A percentile compares a stretch with the other conserved stretches of the same genome.
Evolutionary conservation across 805 yeast genomes (phyloP).

Genomic region (Maudiozyma turicensis): DNA sequence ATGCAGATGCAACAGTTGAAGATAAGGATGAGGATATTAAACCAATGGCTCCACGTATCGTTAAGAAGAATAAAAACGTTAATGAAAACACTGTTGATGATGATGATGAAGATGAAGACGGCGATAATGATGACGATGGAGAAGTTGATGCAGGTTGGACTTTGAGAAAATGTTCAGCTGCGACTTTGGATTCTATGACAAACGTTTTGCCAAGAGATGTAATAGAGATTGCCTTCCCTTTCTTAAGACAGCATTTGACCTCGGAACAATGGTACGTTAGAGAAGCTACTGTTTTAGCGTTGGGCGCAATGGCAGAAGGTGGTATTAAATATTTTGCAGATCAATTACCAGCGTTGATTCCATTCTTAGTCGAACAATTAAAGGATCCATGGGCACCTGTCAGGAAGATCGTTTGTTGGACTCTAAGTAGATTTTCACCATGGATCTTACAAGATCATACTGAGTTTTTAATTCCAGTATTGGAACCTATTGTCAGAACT

Average conservation of each 20-base stretch:
- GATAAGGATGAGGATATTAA: constrained; percentile 83
- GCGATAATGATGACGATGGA: constrained; percentile 64
- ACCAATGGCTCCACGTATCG: constrained; percentile 68
- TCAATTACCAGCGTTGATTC: constrained; percentile 71
- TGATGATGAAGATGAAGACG: constrained; percentile 54
- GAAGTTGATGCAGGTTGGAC: constrained; percentile 75
- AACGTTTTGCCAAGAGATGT: constrained; percentile 58
- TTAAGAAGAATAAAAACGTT: constrained; percentile 39
- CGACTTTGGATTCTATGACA: constrained; percentile 78
- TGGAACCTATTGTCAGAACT: constrained; percentile 65
- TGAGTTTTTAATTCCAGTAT: constrained; percentile 62
- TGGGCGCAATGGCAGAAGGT: constrained; percentile 92
- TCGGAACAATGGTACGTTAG: constrained; percentile 78
- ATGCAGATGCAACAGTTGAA: constrained; percentile 65
- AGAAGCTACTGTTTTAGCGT: constrained; percentile 87
- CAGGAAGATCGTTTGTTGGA: constrained; percentile 93
- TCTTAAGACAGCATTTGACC: constrained; percentile 58
- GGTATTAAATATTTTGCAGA: constrained; percentile 62
- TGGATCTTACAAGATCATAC: constrained; percentile 76
- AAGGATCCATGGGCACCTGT: constrained; percentile 73
- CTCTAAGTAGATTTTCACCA: constrained; percentile 70
- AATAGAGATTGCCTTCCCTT: constrained; percentile 59
- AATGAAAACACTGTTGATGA: constrained; percentile 41
- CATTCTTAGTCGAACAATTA: constrained; percentile 73
- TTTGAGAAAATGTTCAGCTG: constrained; percentile 87